These are phyloP conservation scores for Sicyos edulis DNA, from an alignment of 306 rosid species.

Conservation along the genomic window DNA sequence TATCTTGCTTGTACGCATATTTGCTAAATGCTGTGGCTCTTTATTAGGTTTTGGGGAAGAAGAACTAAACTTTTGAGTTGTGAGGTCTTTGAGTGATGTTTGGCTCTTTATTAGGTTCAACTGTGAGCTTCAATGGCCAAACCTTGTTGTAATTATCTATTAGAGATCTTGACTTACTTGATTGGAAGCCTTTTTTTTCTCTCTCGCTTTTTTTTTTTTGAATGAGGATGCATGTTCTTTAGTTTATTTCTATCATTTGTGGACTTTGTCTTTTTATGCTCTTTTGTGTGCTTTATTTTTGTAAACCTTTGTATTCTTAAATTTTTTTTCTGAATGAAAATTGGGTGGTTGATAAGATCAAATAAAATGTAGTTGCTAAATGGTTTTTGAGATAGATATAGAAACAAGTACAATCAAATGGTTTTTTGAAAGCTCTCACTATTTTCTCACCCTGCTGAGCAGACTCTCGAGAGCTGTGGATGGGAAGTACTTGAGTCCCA, in stretches of 20 bases:
- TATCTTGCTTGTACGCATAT: neutral
- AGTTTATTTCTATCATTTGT: too few relatives aligned
- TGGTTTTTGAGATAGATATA: neutral
- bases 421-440: neutral
- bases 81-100: neutral
- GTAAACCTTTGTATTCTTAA: too few relatives aligned
- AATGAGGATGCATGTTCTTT: too few relatives aligned
- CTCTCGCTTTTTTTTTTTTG: too few relatives aligned
- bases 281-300: neutral
- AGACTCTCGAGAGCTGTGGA: slow-evolving; percentile 69
- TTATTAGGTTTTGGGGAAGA: too few relatives aligned
- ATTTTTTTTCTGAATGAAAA: too few relatives aligned
- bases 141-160: too few relatives aligned
- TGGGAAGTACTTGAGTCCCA: slow-evolving; percentile 81
- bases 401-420: neutral
- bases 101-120: too few relatives aligned
- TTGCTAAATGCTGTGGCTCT: neutral
- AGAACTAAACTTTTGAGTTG: too few relatives aligned
- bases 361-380: neutral
- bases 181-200: neutral
- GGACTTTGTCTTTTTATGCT: too few relatives aligned
- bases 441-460: slow-evolving; percentile 18
- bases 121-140: too few relatives aligned
- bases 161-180: neutral
- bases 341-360: neutral